Conservation (phyloP, 2,329 filamentous ascomycete species). For the Metarhizium album region DNA sequence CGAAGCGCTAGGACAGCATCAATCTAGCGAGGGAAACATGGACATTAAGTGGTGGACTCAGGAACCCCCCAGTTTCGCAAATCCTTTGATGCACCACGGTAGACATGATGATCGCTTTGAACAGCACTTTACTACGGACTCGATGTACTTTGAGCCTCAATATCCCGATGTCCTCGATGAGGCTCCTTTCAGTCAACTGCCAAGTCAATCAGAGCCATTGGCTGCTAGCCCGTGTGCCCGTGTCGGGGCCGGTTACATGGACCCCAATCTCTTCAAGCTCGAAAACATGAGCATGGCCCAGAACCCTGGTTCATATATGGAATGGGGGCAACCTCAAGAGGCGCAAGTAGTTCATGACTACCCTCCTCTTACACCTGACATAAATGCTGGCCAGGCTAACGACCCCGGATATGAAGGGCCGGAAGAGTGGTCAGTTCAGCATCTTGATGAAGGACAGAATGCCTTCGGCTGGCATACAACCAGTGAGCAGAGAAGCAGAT, state of each 20-base stretch:
- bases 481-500: not conserved
- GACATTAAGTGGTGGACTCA: conserved; percentile 1
- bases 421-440: not conserved
- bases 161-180: not conserved
- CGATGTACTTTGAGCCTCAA: not conserved
- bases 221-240: not conserved
- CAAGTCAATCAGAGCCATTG: not conserved
- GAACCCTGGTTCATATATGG: not conserved
- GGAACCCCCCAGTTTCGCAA: not conserved
- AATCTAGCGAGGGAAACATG: not conserved
- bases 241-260: conserved; percentile 5
- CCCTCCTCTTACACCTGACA: not conserved
- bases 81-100: not conserved
- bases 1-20: not conserved
- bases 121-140: not conserved
- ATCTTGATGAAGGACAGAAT: not conserved
- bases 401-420: not conserved
- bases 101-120: conserved; percentile 1
- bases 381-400: not conserved
- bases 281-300: not conserved
- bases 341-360: not conserved
- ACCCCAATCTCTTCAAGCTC: conserved; percentile 4
- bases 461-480: not conserved
- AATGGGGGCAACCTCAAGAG: conserved; percentile 3
- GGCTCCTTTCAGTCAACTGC: not conserved